These are phyloP conservation scores for Paspalum notatum DNA, from an alignment of 176 grass and related monocot species.

Conservation along the genomic window DNA sequence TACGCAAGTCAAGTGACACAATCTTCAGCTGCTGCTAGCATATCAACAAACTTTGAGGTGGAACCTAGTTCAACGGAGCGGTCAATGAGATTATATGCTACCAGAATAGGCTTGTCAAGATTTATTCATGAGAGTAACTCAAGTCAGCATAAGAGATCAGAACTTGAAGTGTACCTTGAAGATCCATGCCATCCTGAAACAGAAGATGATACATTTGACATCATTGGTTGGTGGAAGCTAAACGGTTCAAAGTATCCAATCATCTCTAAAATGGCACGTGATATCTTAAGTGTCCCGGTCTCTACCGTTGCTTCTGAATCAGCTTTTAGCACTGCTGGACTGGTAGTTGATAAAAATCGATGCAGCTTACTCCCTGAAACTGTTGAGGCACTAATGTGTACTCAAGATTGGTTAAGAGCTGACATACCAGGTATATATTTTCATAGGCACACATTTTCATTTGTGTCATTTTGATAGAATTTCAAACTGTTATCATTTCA, in stretches of 20 bases:
- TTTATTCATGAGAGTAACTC: not conserved
- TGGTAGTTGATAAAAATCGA: not conserved
- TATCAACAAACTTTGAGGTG: not conserved
- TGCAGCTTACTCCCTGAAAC: not conserved
- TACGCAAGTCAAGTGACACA: not conserved
- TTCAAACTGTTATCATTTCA: no score
- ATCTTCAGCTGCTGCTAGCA: not conserved
- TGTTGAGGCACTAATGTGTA: no score
- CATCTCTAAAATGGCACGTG: not conserved
- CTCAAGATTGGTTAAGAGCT: no score
- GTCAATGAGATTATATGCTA: not conserved
- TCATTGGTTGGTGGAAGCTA: not conserved
- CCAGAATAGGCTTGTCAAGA: not conserved
- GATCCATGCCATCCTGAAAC: not conserved
- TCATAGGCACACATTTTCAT: no score
- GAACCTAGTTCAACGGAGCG: not conserved
- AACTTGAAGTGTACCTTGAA: not conserved
- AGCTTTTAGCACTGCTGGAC: not conserved
- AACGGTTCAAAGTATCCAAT: constrained; percentile 4
- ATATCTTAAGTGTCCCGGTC: not conserved
- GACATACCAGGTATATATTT: no score
- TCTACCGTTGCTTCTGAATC: not conserved
- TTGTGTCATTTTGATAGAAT: no score
- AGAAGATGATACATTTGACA: not conserved
- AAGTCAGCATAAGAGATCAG: not conserved